These are phyloP conservation scores for Cyclotella kingstonii DNA, from an alignment of 108 stramenopile genomes.

Conservation along the genomic window DNA sequence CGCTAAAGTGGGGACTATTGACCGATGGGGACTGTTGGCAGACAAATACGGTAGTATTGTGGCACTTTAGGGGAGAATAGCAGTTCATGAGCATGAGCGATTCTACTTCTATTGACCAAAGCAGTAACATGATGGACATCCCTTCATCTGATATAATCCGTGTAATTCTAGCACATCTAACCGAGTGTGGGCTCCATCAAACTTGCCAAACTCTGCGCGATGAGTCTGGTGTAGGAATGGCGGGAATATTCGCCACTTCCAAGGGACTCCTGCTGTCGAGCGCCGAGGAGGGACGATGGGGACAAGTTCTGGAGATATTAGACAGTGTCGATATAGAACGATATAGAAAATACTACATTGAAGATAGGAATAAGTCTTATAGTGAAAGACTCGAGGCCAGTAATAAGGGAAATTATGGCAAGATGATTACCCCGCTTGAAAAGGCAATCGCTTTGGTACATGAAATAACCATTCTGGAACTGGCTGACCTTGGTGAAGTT, in stretches of 20 bases:
- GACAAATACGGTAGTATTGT: no score
- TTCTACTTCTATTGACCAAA: no score
- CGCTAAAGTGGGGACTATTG: no score
- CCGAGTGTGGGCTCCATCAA: conserved; percentile 56
- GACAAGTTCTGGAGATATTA: conserved; percentile 46
- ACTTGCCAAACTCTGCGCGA: conserved; percentile 49
- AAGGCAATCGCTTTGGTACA: conserved; percentile 45
- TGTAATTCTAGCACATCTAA: conserved; percentile 60
- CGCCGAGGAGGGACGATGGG: conserved; percentile 60
- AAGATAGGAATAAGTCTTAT: conserved; percentile 2
- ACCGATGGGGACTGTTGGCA: no score
- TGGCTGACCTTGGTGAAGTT: conserved; percentile 46
- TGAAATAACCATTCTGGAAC: conserved; percentile 61
- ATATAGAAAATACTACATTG: conserved; percentile 14
- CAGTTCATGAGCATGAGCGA: no score
- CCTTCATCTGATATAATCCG: conserved; percentile 62
- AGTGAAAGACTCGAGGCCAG: conserved; percentile 9
- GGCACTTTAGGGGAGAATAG: no score
- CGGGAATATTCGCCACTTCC: conserved; percentile 27
- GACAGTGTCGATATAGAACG: conserved; percentile 33
- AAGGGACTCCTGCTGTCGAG: conserved; percentile 12
- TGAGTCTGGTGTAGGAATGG: conserved; percentile 61
- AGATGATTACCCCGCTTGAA: conserved; percentile 12
- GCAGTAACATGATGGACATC: conserved; percentile 36
- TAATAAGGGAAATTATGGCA: conserved; percentile 1